Percentiles rank a stretch among this genome's conserved stretches.
phyloP scores from a whole-genome alignment of 78 protist genomes.

The Monosiga brevicollis region DNA sequence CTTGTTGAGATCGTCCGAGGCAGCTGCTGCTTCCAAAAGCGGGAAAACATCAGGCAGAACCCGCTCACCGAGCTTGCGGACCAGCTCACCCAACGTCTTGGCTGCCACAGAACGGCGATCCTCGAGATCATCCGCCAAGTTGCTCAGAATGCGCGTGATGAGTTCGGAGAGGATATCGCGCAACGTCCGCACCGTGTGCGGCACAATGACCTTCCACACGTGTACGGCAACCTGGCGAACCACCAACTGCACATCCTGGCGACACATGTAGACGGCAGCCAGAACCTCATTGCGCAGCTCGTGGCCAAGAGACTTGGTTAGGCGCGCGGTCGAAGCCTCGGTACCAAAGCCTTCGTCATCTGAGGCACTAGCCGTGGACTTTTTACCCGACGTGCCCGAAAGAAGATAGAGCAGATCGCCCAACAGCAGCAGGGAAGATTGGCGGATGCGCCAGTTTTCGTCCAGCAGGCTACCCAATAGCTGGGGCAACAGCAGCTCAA shows the following conservation, averaged over 20 bases:
- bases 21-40: background rate
- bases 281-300: conserved; percentile 50
- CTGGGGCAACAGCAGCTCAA: conserved; percentile 65
- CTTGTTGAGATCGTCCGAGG: background rate
- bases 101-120: conserved; percentile 24
- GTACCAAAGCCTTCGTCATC: conserved; percentile 18
- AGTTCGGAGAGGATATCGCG: conserved; percentile 54
- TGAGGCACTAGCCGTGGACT: background rate
- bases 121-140: conserved; percentile 31
- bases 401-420: conserved; percentile 69
- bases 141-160: conserved; percentile 47
- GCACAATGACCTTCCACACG: conserved; percentile 78
- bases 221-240: conserved; percentile 67
- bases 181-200: conserved; percentile 63
- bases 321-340: conserved; percentile 17
- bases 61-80: conserved; percentile 65
- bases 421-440: conserved; percentile 62
- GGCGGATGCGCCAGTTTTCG: conserved; percentile 78
- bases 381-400: conserved; percentile 15
- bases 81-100: conserved; percentile 77
- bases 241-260: conserved; percentile 44
- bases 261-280: conserved; percentile 67
- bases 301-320: conserved; percentile 33
- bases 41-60: conserved; percentile 46
- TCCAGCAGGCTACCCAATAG: conserved; percentile 50